Percentiles rank a stretch among this genome's conserved stretches.
Evolutionary conservation across 108 stramenopile genomes (phyloP).

Genomic region (Nitzschia sp.): DNA sequence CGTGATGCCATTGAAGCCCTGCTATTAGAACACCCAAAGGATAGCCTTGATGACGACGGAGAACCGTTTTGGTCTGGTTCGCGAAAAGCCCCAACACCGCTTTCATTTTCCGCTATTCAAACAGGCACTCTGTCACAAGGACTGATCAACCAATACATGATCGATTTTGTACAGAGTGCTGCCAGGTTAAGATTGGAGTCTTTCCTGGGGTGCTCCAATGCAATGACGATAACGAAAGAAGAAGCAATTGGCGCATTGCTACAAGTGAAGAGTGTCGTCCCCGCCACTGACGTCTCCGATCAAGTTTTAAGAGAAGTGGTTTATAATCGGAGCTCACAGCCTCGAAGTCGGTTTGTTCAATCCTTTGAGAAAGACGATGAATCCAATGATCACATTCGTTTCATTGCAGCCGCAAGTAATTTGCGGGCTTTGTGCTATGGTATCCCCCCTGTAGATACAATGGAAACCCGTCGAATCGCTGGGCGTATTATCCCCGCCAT

Average conservation of each 20-base stretch:
- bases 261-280: conserved; percentile 47
- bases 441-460: conserved; percentile 89
- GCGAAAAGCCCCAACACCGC: conserved; percentile 58
- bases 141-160: conserved; percentile 67
- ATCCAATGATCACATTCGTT: conserved; percentile 90
- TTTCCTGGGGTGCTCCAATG: conserved; percentile 19
- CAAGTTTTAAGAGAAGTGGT: not conserved
- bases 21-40: conserved; percentile 80
- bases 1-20: conserved; percentile 55
- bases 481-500: conserved; percentile 98
- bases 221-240: conserved; percentile 37
- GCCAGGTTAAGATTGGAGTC: conserved; percentile 75
- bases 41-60: conserved; percentile 92
- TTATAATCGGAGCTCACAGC: not conserved
- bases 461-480: conserved; percentile 94
- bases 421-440: conserved; percentile 92
- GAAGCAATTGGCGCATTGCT: conserved; percentile 44
- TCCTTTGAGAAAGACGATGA: conserved; percentile 98
- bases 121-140: conserved; percentile 32
- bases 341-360: conserved; percentile 33
- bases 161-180: conserved; percentile 72
- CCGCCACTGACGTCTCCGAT: not conserved
- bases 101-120: conserved; percentile 50
- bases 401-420: conserved; percentile 93
- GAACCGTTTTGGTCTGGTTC: conserved; percentile 91